Evolutionary conservation across 2,329 filamentous ascomycete genomes (phyloP).

Genomic region (Colletotrichum cordylinicola): DNA sequence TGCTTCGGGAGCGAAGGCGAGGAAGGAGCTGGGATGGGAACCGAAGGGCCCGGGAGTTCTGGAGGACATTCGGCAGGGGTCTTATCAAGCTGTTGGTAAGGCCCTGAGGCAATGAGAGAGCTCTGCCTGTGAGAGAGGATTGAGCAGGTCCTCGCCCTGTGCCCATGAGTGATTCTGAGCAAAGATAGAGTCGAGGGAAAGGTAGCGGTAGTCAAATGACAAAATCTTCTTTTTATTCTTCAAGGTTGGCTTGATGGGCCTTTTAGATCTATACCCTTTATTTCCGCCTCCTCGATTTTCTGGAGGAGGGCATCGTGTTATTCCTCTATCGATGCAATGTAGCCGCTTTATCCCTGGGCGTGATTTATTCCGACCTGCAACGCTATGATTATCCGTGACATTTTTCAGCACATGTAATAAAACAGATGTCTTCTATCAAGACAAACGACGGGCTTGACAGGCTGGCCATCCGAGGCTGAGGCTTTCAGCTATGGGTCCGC

Average conservation of each 20-base stretch:
- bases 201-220: neutral
- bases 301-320: neutral
- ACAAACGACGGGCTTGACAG: neutral
- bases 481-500: constrained; percentile 2
- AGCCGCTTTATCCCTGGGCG: neutral
- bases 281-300: neutral
- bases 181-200: neutral
- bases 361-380: neutral
- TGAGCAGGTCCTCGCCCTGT: neutral
- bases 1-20: constrained; percentile 40
- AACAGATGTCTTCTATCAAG: neutral
- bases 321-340: constrained; percentile 3
- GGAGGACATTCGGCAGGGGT: constrained; percentile 35
- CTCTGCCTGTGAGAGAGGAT: neutral
- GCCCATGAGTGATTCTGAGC: fast-evolving
- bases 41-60: constrained; percentile 36
- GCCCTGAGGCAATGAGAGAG: constrained; percentile 5
- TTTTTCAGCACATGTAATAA: neutral
- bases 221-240: neutral
- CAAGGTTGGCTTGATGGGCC: neutral
- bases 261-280: neutral
- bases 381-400: constrained; percentile 6
- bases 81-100: constrained; percentile 26
- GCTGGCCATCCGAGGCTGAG: neutral
- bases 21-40: constrained; percentile 42